Conservation (phyloP, 2,329 filamentous ascomycete genomes). For the Penicillium sp. region DNA sequence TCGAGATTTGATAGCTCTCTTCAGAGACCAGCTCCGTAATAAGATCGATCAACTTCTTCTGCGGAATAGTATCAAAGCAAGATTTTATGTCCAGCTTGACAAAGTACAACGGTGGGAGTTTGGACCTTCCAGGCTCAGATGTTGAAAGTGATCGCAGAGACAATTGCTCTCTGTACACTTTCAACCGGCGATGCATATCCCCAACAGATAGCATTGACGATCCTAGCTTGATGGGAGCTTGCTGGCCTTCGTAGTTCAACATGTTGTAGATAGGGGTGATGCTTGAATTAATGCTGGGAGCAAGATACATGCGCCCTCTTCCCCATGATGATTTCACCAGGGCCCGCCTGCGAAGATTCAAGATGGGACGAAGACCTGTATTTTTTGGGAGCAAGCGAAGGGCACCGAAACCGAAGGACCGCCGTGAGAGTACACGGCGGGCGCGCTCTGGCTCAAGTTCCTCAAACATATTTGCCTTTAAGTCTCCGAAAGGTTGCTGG, state of each 20-base stretch:
- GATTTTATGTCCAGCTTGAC: constrained; percentile 88
- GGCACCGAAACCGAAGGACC: constrained; percentile 70
- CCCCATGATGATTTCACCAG: constrained; percentile 48
- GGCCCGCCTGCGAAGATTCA: constrained; percentile 70
- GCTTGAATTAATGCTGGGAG: constrained; percentile 64
- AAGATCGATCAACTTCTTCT: constrained; percentile 65
- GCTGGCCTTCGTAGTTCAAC: constrained; percentile 69
- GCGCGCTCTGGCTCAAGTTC: constrained; percentile 62
- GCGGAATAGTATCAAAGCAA: constrained; percentile 94
- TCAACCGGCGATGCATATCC: constrained; percentile 72
- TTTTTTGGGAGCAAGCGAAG: constrained; percentile 80
- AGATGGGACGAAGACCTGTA: constrained; percentile 72
- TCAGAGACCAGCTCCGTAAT: constrained; percentile 57
- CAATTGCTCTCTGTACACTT: constrained; percentile 57
- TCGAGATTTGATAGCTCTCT: constrained; percentile 65
- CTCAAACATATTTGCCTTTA: constrained; percentile 74
- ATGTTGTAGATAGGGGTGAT: constrained; percentile 71
- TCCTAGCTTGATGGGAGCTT: constrained; percentile 62
- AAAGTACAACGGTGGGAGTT: constrained; percentile 65
- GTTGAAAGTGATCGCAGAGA: background rate
- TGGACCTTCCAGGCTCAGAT: background rate
- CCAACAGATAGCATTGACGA: constrained; percentile 75
- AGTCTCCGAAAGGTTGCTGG: constrained; percentile 63
- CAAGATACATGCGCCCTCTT: constrained; percentile 49
- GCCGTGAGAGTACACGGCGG: constrained; percentile 55